Base-by-base conservation (phyloP, 306 rosid species). In the Rosa rugosa region DNA sequence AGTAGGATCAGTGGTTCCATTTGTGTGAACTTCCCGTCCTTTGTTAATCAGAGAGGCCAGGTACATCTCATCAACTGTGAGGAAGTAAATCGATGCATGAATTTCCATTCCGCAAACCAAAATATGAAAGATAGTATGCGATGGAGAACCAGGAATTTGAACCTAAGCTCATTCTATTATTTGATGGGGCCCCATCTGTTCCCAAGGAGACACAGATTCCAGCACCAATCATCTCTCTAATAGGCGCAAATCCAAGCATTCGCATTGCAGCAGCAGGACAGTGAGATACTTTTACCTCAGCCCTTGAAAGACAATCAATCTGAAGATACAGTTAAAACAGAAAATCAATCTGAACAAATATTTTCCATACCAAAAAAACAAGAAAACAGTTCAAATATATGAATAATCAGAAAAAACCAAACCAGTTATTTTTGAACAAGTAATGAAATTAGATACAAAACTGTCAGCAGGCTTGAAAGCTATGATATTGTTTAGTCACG, bases 181-280 rank as follows among this genome's bases (percentile, higher is more conserved):
- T 94, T 76, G 98, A 90, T 42, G 98, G 98, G 34, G 97, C 97
- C 77, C 94, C 96, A 79, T 94, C 97, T 70, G 97, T 94, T 75
- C 98, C 97, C 79, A 92, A 78, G 47, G 97, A 94, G 88, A 94
- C 96, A 83, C 94, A 88, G 22, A 92, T 75, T 75, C 91, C 94
- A 79, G 98, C 89, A 77, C 84, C 86, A 41, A 90, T 92, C 98
- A 94, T 94, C 96, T 94, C 96, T 87, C 84, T 86, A 51, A 94
- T 81, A 25, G 96, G 98, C 45, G 94, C 97, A 88, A 92, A 94
- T 84, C 92, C 96, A 86, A 94, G 97, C 98, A 94, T 94, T 75
- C 91, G 79, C 97, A 94, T 94, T 76, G 97, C 97, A 79, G 97
- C 84, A 79, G 96, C 98, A 64, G 93, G 93, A 77, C 96, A 90